Evolutionary conservation across 2,329 filamentous ascomycete genomes (phyloP).

Genomic region (Salinomyces thailandicus): DNA sequence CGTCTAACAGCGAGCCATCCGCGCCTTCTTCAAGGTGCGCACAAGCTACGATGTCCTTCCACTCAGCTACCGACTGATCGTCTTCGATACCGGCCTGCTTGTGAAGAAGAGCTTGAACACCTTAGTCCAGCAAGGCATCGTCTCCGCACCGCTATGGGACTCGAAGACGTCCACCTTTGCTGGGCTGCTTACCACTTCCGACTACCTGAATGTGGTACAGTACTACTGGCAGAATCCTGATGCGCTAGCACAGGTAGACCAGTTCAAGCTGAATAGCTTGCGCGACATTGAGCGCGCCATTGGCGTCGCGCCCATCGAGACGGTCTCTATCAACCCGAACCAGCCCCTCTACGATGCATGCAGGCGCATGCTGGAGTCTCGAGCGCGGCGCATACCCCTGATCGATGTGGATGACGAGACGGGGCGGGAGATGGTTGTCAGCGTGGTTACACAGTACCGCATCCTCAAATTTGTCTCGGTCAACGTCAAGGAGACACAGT

Average conservation of each 20-base stretch:
- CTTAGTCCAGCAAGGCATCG: slow-evolving; percentile 57
- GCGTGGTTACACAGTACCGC: slow-evolving; percentile 94
- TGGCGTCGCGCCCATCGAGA: slow-evolving; percentile 82
- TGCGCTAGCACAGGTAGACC: slow-evolving; percentile 77
- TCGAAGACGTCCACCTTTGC: slow-evolving; percentile 87
- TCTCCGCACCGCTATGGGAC: slow-evolving; percentile 95
- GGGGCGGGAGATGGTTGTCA: slow-evolving; percentile 81
- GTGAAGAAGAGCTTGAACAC: slow-evolving; percentile 97
- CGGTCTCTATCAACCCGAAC: slow-evolving; percentile 87
- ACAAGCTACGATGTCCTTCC: slow-evolving; percentile 97
- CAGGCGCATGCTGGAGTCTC: slow-evolving; percentile 83
- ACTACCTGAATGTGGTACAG: slow-evolving; percentile 97
- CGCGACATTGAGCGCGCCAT: slow-evolving; percentile 94
- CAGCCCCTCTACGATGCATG: slow-evolving; percentile 90
- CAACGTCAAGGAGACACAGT: slow-evolving; percentile 79
- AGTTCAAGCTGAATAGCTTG: slow-evolving; percentile 84
- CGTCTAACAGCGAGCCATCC: slow-evolving; percentile 64
- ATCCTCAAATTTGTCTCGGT: slow-evolving; percentile 98
- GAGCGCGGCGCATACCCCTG: slow-evolving; percentile 84
- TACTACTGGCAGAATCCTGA: slow-evolving; percentile 98
- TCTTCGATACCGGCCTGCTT: slow-evolving; percentile 87
- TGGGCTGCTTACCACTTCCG: slow-evolving; percentile 84
- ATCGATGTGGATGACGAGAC: slow-evolving; percentile 94
- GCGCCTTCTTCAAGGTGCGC: slow-evolving; percentile 90
- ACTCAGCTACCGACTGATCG: slow-evolving; percentile 87